These are phyloP conservation scores for Xylariaceae sp. DNA, from an alignment of 2,329 filamentous ascomycete genomes.

Conservation along the genomic window DNA sequence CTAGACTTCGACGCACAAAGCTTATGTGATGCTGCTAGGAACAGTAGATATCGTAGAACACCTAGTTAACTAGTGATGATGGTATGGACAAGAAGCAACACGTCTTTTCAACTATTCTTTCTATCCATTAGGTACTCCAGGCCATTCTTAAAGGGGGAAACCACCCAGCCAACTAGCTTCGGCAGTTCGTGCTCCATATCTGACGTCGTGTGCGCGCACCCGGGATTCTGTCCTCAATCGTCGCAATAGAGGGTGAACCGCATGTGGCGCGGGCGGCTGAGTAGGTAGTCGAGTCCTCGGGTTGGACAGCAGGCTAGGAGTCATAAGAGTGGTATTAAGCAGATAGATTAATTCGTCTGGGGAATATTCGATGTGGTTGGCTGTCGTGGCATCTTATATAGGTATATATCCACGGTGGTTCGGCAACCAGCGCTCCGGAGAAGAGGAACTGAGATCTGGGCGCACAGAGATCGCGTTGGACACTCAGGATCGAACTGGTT, in stretches of 20 bases:
- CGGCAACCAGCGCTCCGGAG: slow-evolving; percentile 20
- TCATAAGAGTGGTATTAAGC: slow-evolving; percentile 12
- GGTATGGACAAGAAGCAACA: slow-evolving; percentile 2
- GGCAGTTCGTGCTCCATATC: slow-evolving; percentile 18
- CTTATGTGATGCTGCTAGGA: not conserved
- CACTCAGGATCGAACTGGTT: slow-evolving; percentile 4
- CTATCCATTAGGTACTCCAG: slow-evolving; percentile 8
- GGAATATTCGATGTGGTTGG: slow-evolving; percentile 12
- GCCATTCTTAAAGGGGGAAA: slow-evolving; percentile 21
- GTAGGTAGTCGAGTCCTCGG: slow-evolving; percentile 7
- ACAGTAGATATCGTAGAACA: not conserved
- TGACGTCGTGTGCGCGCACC: slow-evolving; percentile 1
- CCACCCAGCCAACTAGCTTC: slow-evolving; percentile 11
- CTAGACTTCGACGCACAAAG: not conserved
- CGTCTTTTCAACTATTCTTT: not conserved
- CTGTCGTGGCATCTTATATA: slow-evolving; percentile 8
- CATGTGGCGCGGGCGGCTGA: slow-evolving; percentile 5
- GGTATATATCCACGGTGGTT: slow-evolving; percentile 1
- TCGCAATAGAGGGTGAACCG: not conserved
- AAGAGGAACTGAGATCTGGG: slow-evolving; percentile 22
- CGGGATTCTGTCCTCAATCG: slow-evolving; percentile 11
- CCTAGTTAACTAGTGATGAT: not conserved
- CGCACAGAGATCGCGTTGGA: slow-evolving; percentile 6
- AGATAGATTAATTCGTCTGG: slow-evolving; percentile 20
- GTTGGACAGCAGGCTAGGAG: not conserved